These are phyloP conservation scores for Trapa incisa DNA, from an alignment of 345 rosid species.

Conservation along the genomic window DNA sequence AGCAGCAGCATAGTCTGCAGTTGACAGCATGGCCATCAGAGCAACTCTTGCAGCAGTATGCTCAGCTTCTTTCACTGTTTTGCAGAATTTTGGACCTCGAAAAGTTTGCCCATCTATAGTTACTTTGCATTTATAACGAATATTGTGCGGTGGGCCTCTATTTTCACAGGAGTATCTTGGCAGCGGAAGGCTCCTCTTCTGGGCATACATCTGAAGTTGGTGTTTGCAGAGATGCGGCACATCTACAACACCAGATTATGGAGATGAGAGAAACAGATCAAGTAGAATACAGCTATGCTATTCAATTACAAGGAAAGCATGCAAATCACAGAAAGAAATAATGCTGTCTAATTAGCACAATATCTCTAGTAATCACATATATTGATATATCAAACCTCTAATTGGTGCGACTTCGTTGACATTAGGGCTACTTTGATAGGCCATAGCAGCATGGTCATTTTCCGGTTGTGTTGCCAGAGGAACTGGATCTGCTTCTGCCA, in stretches of 20 bases:
- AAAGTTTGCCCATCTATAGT: conserved; percentile 22
- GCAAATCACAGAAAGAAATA: background rate
- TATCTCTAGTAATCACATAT: background rate
- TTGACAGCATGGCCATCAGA: conserved; percentile 12
- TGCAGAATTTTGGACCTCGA: conserved; percentile 12
- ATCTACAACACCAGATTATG: conserved; percentile 6
- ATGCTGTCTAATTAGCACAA: too few species aligned
- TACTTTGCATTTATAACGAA: conserved; percentile 24
- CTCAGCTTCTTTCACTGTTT: conserved; percentile 28
- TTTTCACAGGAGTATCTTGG: conserved; percentile 24
- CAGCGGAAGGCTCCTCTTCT: conserved; percentile 20
- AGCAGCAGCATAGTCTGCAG: background rate
- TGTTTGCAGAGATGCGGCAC: conserved; percentile 17
- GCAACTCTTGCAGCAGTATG: conserved; percentile 34
- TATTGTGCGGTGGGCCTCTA: conserved; percentile 28
- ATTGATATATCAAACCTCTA: conserved; percentile 3
- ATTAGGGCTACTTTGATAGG: background rate
- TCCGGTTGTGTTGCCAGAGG: background rate
- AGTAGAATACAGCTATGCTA: background rate
- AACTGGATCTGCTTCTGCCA: background rate
- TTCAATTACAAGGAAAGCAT: background rate
- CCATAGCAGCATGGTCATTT: background rate
- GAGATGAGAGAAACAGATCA: background rate
- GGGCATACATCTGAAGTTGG: conserved; percentile 23
- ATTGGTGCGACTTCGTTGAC: background rate